Conservation (phyloP, 768 basidiomycete genomes). For the Gelatoporia subvermispora region DNA sequence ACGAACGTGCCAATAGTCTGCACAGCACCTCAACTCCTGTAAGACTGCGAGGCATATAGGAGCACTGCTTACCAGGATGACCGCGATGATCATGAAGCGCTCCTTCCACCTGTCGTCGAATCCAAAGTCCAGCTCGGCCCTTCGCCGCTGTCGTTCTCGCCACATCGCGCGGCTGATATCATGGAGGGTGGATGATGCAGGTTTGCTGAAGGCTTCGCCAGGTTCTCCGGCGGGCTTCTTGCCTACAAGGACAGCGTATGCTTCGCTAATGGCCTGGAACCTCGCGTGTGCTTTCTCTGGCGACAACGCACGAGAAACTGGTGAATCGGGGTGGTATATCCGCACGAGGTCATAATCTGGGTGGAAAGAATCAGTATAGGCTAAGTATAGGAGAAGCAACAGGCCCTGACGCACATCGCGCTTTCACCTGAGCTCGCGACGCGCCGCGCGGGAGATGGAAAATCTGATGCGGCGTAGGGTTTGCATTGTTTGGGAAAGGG, state of each 20-base stretch:
- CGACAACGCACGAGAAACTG: constrained; percentile 35
- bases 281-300: constrained; percentile 52
- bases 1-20: constrained; percentile 21
- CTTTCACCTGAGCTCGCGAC: constrained; percentile 31
- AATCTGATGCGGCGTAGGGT: constrained; percentile 35
- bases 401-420: constrained; percentile 31
- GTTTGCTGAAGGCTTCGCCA: constrained; percentile 3
- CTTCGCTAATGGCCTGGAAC: constrained; percentile 64
- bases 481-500: constrained; percentile 27
- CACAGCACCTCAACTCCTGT: constrained; percentile 4
- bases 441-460: constrained; percentile 34
- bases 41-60: not conserved
- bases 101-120: constrained; percentile 68
- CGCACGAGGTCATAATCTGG: constrained; percentile 77
- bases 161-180: constrained; percentile 35
- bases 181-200: constrained; percentile 13
- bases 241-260: constrained; percentile 61
- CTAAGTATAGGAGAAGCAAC: constrained; percentile 9
- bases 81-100: constrained; percentile 48
- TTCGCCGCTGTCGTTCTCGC: constrained; percentile 29
- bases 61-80: constrained; percentile 39
- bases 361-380: not conserved
- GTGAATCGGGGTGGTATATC: constrained; percentile 74
- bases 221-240: constrained; percentile 34
- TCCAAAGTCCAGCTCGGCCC: constrained; percentile 42